A percentile compares a stretch with the other conserved stretches of the same genome.
Conservation (phyloP, 2,329 filamentous ascomycete species). For the Stylonectria norvegica region DNA sequence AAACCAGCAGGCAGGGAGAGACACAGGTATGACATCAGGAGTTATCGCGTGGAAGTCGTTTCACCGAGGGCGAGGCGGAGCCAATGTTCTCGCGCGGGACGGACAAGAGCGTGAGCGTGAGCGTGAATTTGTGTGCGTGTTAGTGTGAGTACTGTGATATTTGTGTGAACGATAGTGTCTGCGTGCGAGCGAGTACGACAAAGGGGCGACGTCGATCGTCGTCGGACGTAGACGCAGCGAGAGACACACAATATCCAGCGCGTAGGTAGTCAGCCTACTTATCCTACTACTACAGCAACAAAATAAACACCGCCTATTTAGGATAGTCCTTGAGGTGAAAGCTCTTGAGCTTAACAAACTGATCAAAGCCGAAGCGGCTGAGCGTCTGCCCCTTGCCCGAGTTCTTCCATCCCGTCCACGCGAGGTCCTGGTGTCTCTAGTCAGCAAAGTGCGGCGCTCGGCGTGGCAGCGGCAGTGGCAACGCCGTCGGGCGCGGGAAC, state of each 20-base stretch:
- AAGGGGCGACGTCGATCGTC: too few species aligned
- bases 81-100: neutral
- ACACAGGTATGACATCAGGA: neutral
- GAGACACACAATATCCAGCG: too few species aligned
- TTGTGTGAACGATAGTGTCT: too few species aligned
- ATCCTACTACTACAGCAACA: too few species aligned
- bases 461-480: constrained; percentile 1
- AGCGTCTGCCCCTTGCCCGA: constrained; percentile 60
- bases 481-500: constrained; percentile 1
- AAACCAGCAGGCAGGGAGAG: neutral
- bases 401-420: constrained; percentile 98
- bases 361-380: constrained; percentile 82
- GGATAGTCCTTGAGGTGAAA: constrained; percentile 85
- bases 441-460: constrained; percentile 16
- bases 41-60: constrained; percentile 2
- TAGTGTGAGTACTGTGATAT: too few species aligned
- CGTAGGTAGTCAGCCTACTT: too few species aligned
- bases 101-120: too few species aligned
- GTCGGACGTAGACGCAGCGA: too few species aligned
- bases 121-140: too few species aligned
- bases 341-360: constrained; percentile 95
- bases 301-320: too few species aligned
- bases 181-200: too few species aligned
- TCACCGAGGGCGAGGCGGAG: neutral
- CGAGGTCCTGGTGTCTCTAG: constrained; percentile 66